phyloP scores from a whole-genome alignment of 495 filamentous ascomycete species.

The Podospora fimiseda region DNA sequence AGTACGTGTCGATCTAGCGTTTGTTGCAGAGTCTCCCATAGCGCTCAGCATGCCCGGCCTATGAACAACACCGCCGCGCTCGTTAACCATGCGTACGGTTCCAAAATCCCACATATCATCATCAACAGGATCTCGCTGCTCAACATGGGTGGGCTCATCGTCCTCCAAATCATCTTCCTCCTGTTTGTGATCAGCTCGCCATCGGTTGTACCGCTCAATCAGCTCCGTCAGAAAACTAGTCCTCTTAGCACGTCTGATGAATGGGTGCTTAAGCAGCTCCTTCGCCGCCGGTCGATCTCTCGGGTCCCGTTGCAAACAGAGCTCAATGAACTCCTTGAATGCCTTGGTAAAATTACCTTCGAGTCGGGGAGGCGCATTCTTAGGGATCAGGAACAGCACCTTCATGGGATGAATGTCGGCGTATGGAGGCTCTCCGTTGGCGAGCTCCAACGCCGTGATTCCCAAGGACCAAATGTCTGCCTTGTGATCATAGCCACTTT shows the following conservation, averaged over 20 bases:
- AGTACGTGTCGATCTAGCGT: constrained; percentile 50
- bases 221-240: constrained; percentile 86
- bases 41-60: constrained; percentile 51
- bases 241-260: constrained; percentile 83
- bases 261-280: constrained; percentile 83
- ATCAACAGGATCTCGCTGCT: constrained; percentile 40
- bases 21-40: constrained; percentile 68
- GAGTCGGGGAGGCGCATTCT: constrained; percentile 78
- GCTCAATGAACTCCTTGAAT: constrained; percentile 92
- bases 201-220: constrained; percentile 83
- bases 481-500: constrained; percentile 96
- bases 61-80: constrained; percentile 43
- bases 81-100: constrained; percentile 68
- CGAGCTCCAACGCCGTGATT: constrained; percentile 91
- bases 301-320: constrained; percentile 82
- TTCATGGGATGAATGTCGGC: constrained; percentile 99
- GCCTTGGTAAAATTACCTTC: constrained; percentile 80
- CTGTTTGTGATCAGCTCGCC: constrained; percentile 63
- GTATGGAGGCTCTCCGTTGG: constrained; percentile 89
- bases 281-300: constrained; percentile 79
- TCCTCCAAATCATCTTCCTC: constrained; percentile 48
- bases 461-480: constrained; percentile 99
- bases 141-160: constrained; percentile 32
- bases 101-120: constrained; percentile 97
- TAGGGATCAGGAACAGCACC: constrained; percentile 92